These are phyloP conservation scores for Panus rudis DNA, from an alignment of 768 basidiomycete genomes.

Conservation along the genomic window DNA sequence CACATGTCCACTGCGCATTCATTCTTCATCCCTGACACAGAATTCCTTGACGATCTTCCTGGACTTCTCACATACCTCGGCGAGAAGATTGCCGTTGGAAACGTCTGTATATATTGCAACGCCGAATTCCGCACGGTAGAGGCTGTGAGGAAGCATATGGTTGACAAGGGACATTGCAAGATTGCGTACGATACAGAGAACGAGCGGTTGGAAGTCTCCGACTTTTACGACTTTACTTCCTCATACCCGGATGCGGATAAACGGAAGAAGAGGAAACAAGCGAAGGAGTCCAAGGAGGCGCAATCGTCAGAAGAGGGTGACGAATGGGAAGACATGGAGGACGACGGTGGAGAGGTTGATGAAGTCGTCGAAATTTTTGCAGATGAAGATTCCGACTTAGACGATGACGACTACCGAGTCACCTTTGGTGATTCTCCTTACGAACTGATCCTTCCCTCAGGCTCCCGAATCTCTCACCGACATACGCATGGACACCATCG, in stretches of 20 bases:
- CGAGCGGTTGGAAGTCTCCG: conserved; percentile 82
- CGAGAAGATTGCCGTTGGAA: conserved; percentile 90
- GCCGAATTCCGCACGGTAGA: conserved; percentile 80
- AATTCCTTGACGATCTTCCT: conserved; percentile 76
- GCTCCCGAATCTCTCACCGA: conserved; percentile 87
- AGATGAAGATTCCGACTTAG: conserved; percentile 25
- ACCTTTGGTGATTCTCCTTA: conserved; percentile 74
- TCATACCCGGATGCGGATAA: conserved; percentile 60
- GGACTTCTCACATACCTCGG: conserved; percentile 84
- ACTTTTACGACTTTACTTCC: conserved; percentile 85
- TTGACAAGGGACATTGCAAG: conserved; percentile 95
- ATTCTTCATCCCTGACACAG: conserved; percentile 93
- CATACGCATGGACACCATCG: conserved; percentile 80
- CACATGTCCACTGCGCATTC: conserved; percentile 90
- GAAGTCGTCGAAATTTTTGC: conserved; percentile 24
- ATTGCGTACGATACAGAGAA: conserved; percentile 79
- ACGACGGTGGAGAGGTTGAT: conserved; percentile 24
- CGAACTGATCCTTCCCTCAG: conserved; percentile 91
- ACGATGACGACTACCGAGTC: conserved; percentile 39
- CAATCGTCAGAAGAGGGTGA: conserved; percentile 22
- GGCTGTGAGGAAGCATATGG: conserved; percentile 92
- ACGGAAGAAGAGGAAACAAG: conserved; percentile 8
- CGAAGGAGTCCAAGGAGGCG: conserved; percentile 9
- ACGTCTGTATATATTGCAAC: conserved; percentile 89
- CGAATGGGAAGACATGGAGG: conserved; percentile 30